Conservation (phyloP, 2,329 filamentous ascomycete species). For the Seiridium unicorne region DNA sequence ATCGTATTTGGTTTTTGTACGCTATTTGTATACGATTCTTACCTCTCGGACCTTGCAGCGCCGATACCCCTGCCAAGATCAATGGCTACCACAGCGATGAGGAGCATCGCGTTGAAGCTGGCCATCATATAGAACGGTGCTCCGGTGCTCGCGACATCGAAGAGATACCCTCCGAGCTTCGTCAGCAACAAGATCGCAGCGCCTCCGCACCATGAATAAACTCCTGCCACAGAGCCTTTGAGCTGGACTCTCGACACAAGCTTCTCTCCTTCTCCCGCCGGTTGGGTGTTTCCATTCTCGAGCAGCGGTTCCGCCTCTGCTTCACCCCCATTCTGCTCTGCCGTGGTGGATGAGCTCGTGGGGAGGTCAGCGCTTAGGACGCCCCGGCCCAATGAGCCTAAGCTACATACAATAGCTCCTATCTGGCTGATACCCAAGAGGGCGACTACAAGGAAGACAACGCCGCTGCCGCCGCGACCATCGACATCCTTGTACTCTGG, state of each 20-base stretch:
- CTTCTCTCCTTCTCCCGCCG: slow-evolving; percentile 17
- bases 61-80: slow-evolving; percentile 34
- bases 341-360: neutral
- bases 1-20: neutral
- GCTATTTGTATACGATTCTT: neutral
- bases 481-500: slow-evolving; percentile 68
- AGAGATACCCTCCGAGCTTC: slow-evolving; percentile 84
- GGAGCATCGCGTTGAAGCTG: slow-evolving; percentile 73
- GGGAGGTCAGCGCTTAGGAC: slow-evolving; percentile 58
- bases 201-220: slow-evolving; percentile 89
- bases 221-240: slow-evolving; percentile 91
- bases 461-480: slow-evolving; percentile 64
- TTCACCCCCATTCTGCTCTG: slow-evolving; percentile 5
- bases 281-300: slow-evolving; percentile 16
- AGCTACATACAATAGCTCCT: slow-evolving; percentile 90
- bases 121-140: slow-evolving; percentile 96
- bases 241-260: slow-evolving; percentile 55
- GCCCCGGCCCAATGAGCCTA: slow-evolving; percentile 82
- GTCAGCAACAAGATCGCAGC: slow-evolving; percentile 88
- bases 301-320: slow-evolving; percentile 38
- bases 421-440: slow-evolving; percentile 92
- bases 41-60: neutral
- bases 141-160: slow-evolving; percentile 71
- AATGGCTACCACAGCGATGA: slow-evolving; percentile 54
- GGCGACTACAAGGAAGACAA: slow-evolving; percentile 73